Conservation (phyloP, 768 basidiomycete genomes). For the Dacryopinax spathularia region DNA sequence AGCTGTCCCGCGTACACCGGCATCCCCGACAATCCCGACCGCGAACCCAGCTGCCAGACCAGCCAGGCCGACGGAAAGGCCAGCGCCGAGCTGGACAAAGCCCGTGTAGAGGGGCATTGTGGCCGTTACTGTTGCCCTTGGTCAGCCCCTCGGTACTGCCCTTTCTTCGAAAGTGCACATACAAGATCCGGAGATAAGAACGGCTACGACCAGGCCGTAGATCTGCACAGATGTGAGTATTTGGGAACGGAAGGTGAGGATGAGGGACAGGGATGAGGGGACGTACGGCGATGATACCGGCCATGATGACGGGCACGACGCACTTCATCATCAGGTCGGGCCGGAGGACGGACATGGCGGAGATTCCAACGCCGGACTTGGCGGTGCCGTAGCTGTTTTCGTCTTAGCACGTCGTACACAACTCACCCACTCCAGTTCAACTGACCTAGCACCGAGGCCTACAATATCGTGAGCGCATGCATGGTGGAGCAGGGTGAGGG, state of each 20-base stretch:
- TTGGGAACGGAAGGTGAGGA: not conserved
- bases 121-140: constrained; percentile 23
- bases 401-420: not conserved
- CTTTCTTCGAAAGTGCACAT: constrained; percentile 12
- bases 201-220: constrained; percentile 35
- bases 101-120: constrained; percentile 36
- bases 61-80: constrained; percentile 25
- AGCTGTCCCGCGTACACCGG: constrained; percentile 34
- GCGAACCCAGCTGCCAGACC: constrained; percentile 33
- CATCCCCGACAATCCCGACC: constrained; percentile 35
- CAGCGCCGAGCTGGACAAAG: constrained; percentile 26
- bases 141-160: not conserved
- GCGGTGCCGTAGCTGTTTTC: constrained; percentile 31
- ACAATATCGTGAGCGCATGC: not conserved
- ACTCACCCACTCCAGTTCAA: not conserved
- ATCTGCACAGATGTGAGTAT: constrained; percentile 15
- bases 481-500: not conserved
- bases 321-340: constrained; percentile 38
- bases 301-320: constrained; percentile 34
- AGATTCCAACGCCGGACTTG: constrained; percentile 31
- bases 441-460: constrained; percentile 20
- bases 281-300: constrained; percentile 35
- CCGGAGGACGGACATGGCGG: constrained; percentile 34
- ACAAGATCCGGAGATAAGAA: constrained; percentile 32
- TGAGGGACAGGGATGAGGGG: not conserved